phyloP scores from a whole-genome alignment of 2,329 filamentous ascomycete species.

The Cryphonectria nitschkei region DNA sequence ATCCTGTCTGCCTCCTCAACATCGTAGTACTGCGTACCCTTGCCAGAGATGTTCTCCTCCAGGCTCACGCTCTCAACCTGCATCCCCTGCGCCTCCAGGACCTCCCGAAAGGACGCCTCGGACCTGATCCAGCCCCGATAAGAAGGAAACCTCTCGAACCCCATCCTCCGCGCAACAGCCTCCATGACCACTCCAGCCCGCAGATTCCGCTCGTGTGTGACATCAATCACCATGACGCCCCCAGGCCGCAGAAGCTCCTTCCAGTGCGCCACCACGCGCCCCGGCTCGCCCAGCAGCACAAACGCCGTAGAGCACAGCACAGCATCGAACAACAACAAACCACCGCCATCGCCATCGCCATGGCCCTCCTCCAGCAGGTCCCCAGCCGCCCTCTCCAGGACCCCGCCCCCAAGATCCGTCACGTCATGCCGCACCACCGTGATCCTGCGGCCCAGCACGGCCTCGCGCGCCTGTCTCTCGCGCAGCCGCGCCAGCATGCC shows the following conservation, averaged over 20 bases:
- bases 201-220: constrained; percentile 39
- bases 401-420: constrained; percentile 31
- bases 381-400: constrained; percentile 9
- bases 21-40: constrained; percentile 32
- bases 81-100: constrained; percentile 37
- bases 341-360: constrained; percentile 2
- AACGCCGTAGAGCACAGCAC: constrained; percentile 42
- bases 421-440: constrained; percentile 37
- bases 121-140: constrained; percentile 38
- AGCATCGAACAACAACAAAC: constrained; percentile 38
- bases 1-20: constrained; percentile 36
- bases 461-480: constrained; percentile 31
- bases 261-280: constrained; percentile 37
- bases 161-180: constrained; percentile 33
- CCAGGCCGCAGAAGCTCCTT: constrained; percentile 35
- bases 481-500: constrained; percentile 39
- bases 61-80: constrained; percentile 34
- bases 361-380: constrained; percentile 16
- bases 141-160: constrained; percentile 34
- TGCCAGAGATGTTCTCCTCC: constrained; percentile 36
- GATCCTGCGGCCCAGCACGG: constrained; percentile 30
- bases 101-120: constrained; percentile 34
- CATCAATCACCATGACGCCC: constrained; percentile 38
- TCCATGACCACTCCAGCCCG: constrained; percentile 36
- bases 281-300: constrained; percentile 38